A percentile compares a stretch with the other conserved stretches of the same genome.
These are phyloP conservation scores for Phytophthora kernoviae DNA, from an alignment of 352 stramenopile species.

Conservation along the genomic window DNA sequence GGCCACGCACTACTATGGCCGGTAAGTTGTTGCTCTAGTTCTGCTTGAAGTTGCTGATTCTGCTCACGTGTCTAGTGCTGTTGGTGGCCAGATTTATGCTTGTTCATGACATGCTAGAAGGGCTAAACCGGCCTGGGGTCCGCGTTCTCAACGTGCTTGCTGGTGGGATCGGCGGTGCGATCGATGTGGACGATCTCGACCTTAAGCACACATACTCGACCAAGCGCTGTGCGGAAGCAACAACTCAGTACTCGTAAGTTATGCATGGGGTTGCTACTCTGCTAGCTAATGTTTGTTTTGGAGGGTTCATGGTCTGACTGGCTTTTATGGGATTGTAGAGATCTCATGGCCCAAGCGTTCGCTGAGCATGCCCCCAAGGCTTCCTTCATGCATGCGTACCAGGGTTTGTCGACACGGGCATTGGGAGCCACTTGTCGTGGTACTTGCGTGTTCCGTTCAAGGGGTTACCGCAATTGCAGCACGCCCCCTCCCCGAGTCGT, in stretches of 20 bases:
- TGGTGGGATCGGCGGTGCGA: conserved; percentile 12
- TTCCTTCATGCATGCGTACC: conserved; percentile 27
- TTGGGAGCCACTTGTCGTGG: conserved; percentile 10
- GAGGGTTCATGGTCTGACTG: not conserved
- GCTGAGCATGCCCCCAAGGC: conserved; percentile 21
- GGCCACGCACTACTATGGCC: conserved; percentile 30
- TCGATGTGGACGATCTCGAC: conserved; percentile 29
- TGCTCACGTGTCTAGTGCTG: not conserved
- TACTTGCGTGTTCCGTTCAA: conserved; percentile 12
- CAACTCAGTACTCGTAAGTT: conserved; percentile 34
- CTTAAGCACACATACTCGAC: conserved; percentile 24
- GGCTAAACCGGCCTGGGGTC: conserved; percentile 23
- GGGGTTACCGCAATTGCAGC: conserved; percentile 8
- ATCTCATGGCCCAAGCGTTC: conserved; percentile 30
- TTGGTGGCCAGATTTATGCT: conserved; percentile 25
- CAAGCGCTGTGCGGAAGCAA: conserved; percentile 18
- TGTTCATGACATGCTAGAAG: conserved; percentile 19
- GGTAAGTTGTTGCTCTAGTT: not conserved
- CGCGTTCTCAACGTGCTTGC: conserved; percentile 23
- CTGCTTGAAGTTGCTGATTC: not conserved
- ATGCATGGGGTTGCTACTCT: not conserved
- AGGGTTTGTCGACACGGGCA: conserved; percentile 22
- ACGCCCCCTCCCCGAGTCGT: conserved; percentile 20
- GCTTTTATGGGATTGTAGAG: conserved; percentile 4
- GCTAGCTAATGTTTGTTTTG: not conserved